Base-by-base conservation (phyloP, 495 filamentous ascomycete genomes). In the Penicillium parvum region DNA sequence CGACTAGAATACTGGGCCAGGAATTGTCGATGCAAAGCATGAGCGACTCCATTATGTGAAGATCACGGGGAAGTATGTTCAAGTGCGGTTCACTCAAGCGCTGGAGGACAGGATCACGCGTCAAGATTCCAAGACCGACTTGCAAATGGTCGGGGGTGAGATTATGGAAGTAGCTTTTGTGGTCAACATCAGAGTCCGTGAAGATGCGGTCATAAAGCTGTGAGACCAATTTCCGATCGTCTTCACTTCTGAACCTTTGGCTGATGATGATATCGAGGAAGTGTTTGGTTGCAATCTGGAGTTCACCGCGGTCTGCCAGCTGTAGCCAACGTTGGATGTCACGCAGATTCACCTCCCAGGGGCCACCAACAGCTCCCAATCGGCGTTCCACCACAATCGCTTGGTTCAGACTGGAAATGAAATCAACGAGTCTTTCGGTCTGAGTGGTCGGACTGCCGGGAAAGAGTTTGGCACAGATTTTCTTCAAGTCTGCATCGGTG, bases 291-390 rank as follows among this genome's bases (percentile, higher is more conserved):
- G 29, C 73, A 61, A 56, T 81, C 59, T 40, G 76, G 41, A 23
- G 77, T 72, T 55, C 52, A 16, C 59, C 63, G 16, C 64, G 61
- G 33, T 69, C 65, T 22, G 88, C 67, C 32, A 99, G 57, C 41
- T 88, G 76, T 22, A 96, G 74, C 91, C 91, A 97, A 26, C 94
- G 78, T 32, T 90, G 76, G 5, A 85, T 87, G 64, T 99, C 94
- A 57, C 94, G 82, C 47, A 99, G 67, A 50, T 99, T 99, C 55
- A 99, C 89, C 55, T 99, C 94, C 94, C 91, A 97, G 2, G 92
- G 94, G 7, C 85, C 85, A 34, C 94, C 94, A 37, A 83, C 69
- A n/a, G 78, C 68, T 11, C 87, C 91, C 50, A 96, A 81, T 23
- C 68, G 64, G 32, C 81, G 77, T 22, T 79, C 72, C 23, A 77